Conservation (phyloP, 1,284 basidiomycete species). For the Singerocomus inundabilis region DNA sequence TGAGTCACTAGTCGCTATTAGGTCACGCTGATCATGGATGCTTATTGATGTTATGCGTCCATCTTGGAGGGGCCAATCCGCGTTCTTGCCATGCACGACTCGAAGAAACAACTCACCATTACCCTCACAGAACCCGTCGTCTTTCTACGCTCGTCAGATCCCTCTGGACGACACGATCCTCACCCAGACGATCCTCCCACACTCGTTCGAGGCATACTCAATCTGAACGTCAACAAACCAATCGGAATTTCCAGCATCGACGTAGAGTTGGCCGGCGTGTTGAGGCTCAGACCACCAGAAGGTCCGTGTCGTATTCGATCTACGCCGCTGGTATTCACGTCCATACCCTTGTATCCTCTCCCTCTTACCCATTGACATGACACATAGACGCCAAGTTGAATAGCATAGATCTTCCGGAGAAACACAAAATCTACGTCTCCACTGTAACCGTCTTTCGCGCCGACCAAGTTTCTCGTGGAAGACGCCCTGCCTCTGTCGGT, state of each 20-base stretch:
- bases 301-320: conserved; percentile 44
- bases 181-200: conserved; percentile 52
- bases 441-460: conserved; percentile 77
- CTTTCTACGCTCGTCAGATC: conserved; percentile 61
- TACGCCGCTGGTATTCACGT: too few relatives aligned
- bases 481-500: conserved; percentile 75
- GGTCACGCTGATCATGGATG: too few relatives aligned
- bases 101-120: conserved; percentile 51
- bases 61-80: too few relatives aligned
- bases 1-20: too few relatives aligned
- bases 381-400: conserved; percentile 72
- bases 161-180: conserved; percentile 28
- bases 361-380: conserved; percentile 8
- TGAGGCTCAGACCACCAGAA: conserved; percentile 60
- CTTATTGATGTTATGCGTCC: too few relatives aligned
- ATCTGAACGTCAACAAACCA: conserved; percentile 78
- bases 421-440: conserved; percentile 73
- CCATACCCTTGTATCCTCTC: too few relatives aligned
- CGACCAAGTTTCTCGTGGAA: conserved; percentile 31
- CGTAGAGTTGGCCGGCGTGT: conserved; percentile 73
- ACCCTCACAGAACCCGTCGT: conserved; percentile 82
- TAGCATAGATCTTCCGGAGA: conserved; percentile 77
- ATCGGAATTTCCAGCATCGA: conserved; percentile 86
- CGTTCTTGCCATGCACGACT: conserved; percentile 21
- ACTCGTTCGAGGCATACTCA: conserved; percentile 83